phyloP scores from a whole-genome alignment of 306 rosid genomes.

The Ceratonia siliqua region DNA sequence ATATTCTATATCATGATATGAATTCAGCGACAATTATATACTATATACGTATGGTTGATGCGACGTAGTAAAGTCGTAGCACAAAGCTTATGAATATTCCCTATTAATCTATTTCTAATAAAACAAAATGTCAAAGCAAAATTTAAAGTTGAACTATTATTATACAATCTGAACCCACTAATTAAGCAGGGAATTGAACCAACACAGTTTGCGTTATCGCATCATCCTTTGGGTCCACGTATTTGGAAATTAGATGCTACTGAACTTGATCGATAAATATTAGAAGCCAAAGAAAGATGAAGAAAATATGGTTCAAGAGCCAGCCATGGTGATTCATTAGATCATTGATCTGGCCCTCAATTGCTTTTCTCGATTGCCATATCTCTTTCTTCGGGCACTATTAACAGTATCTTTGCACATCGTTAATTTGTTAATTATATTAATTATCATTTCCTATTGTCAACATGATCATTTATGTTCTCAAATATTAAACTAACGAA shows the following conservation, averaged over 20 bases:
- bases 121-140: background rate
- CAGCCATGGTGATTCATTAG: background rate
- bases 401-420: too few species aligned
- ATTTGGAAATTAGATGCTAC: background rate
- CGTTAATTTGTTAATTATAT: too few species aligned
- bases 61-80: background rate
- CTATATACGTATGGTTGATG: background rate
- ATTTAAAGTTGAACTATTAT: background rate
- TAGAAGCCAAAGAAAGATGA: background rate
- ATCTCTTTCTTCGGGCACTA: too few species aligned
- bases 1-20: background rate
- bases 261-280: background rate
- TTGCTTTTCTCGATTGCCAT: background rate
- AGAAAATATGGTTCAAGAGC: background rate
- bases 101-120: background rate
- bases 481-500: too few species aligned
- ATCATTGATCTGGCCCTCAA: background rate
- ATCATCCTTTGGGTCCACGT: slow-evolving; percentile 10
- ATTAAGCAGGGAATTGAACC: background rate
- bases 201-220: background rate
- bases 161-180: slow-evolving; percentile 5
- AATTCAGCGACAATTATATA: slow-evolving; percentile 4
- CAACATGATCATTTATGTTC: too few species aligned
- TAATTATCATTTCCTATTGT: too few species aligned
- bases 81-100: background rate